Evolutionary conservation across 192 early-diverging fungal species (phyloP), one percentile per base, ranked within the genome.

Genomic region (Dissophora ornata): DNA sequence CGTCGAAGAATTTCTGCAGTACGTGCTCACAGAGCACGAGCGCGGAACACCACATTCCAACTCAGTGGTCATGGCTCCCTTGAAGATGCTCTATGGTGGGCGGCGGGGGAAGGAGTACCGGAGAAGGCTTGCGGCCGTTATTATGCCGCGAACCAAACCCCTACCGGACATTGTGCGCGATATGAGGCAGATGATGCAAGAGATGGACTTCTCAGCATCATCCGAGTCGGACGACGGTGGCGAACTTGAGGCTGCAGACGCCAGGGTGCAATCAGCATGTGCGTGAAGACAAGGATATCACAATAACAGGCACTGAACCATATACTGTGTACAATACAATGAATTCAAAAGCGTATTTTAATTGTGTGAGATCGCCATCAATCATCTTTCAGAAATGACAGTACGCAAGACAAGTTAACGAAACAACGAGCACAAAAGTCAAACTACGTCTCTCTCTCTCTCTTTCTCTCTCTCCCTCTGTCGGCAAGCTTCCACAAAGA

Each of bases 21-120:
- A 71, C 45, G 71, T 59, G 18, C 40, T 65, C 1, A 54, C 57
- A 29, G 81, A 73, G 18, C 66, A 79, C 21, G 55, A 67, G 12
- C 70, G 70, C 26, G 70, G 70, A 29, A 73, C 70, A 1, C 53
- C 71, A 0, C 80, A 80, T 12, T 81, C 82, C 3, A 60, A 77
- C 28, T 62, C 82, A 2, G 57, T 81, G 8, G 57, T 84, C 44
- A 66, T 79, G 32, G 79, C 67, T 9, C 82, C 82, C 2, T 32
- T 84, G 5, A 81, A 81, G 54, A 79, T 67, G 71, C 63, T 84
- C 19, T 84, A 80, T 57, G 53, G 68, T 8, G 80, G 82, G 11
- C 71, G 77, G 0, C 32, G 57, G 11, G 82, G 82, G 0, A 52
- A 65, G 5, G 59, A 73, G 22, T 84, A 79, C 44, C 54, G 82